These are phyloP conservation scores for Phalaenopsis aphrodite DNA, from an alignment of 106 monocot species.

Conservation along the genomic window DNA sequence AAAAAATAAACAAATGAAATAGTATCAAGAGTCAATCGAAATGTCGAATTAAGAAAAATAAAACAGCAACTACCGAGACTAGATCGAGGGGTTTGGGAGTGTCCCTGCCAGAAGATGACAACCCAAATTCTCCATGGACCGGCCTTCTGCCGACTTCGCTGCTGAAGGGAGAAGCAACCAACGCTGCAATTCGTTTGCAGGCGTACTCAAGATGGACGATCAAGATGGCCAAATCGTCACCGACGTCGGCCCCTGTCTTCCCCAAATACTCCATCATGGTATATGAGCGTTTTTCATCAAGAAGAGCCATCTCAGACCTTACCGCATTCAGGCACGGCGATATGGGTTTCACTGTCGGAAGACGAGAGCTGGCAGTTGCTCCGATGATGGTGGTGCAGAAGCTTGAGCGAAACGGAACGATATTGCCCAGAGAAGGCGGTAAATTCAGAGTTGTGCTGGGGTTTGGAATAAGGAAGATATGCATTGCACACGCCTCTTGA, in stretches of 20 bases:
- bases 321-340: not conserved
- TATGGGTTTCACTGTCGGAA: not conserved
- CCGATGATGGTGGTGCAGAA: not conserved
- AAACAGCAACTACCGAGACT: conserved; percentile 43
- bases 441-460: not conserved
- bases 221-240: conserved; percentile 63
- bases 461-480: not conserved
- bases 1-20: not conserved
- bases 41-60: not conserved
- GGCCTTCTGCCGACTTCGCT: conserved; percentile 16
- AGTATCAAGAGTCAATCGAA: not conserved
- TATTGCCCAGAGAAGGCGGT: not conserved
- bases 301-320: not conserved
- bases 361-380: not conserved
- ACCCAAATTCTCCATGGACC: not conserved
- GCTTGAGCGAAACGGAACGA: not conserved
- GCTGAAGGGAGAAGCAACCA: conserved; percentile 73
- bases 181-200: conserved; percentile 76
- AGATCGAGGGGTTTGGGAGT: conserved; percentile 92
- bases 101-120: conserved; percentile 44
- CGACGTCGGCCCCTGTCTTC: conserved; percentile 10
- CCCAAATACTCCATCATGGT: conserved; percentile 7
- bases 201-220: conserved; percentile 73
- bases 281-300: not conserved
- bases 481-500: conserved; percentile 1